Evolutionary conservation across 768 basidiomycete genomes (phyloP), one percentile per base, ranked within the genome.

Genomic region (Phaeolepiota aurea): DNA sequence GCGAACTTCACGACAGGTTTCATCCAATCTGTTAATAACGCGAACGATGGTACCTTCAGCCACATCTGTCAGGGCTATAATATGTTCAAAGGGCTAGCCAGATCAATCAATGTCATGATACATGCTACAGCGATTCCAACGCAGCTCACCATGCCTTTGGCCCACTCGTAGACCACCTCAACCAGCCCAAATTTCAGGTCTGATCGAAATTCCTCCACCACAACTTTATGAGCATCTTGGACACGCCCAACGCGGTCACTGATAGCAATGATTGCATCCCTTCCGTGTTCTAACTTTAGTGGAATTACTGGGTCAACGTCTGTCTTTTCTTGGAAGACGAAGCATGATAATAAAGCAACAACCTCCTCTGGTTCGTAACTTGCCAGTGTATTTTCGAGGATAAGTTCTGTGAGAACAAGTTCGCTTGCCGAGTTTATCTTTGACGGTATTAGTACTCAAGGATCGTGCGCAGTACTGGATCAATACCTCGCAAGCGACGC

Each of bases 401-500:
- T 94, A 38, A 99, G 76, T 54, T 99, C 96, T 0, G 96, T 99
- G 35, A 98, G 69, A 36, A 99, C 77, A 18, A 99, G 85, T 53
- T 98, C 96, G 47, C 89, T 90, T n/a, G 86, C 89, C 4, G 94
- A 97, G 57, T 99, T 99, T 57, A 99, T 98, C 93, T 97, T 52
- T 20, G 30, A 41, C 12, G 33, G 20, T 31, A 14, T 19, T 20
- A 16, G 30, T 18, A 30, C 5, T n/a, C n/a, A 44, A 15, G 15
- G 15, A 11, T 40, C 19, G 5, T 9, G 16, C 10, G 10, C 23
- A 34, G 36, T 5, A 12, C 28, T 31, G 9, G 28, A 64, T 32
- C 15, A n/a, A 38, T 44, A 92, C 93, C 71, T 99, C 96, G 67
- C 96, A 99, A 21, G 96, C 96, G 12, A 99, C 96, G 37, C 96